Percentiles rank a stretch among this genome's conserved stretches.
These are phyloP conservation scores for Rehmannia glutinosa DNA, from an alignment of 257 asterid genomes.

Conservation along the genomic window DNA sequence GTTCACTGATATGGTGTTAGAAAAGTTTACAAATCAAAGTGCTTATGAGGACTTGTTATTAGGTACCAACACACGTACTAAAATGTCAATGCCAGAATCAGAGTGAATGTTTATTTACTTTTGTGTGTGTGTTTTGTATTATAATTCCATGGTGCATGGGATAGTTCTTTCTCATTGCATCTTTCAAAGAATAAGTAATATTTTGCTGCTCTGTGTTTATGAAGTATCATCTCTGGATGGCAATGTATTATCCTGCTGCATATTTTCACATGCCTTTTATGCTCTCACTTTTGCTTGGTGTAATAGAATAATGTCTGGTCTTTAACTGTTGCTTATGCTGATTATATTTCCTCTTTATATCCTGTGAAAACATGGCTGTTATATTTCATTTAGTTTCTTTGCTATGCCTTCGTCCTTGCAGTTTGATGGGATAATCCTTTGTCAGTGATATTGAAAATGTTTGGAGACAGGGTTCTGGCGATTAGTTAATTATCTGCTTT, in stretches of 20 bases:
- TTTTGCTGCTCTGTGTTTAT: too few species aligned
- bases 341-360: background rate
- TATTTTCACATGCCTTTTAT: background rate
- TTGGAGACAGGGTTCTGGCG: too few species aligned
- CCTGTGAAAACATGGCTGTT: background rate
- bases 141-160: too few species aligned
- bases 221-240: background rate
- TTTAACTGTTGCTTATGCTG: background rate
- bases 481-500: background rate
- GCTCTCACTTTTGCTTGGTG: background rate
- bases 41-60: too few species aligned
- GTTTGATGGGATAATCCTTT: background rate
- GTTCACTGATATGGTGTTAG: background rate
- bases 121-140: too few species aligned
- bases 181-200: too few species aligned
- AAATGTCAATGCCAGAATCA: too few species aligned
- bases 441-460: too few species aligned
- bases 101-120: too few species aligned
- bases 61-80: too few species aligned
- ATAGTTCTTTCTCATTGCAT: too few species aligned
- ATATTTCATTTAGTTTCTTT: background rate
- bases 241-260: background rate
- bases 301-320: background rate
- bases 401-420: background rate
- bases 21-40: too few species aligned